Evolutionary conservation across 495 filamentous ascomycete species (phyloP).

Genomic region (Immersiella caudata): DNA sequence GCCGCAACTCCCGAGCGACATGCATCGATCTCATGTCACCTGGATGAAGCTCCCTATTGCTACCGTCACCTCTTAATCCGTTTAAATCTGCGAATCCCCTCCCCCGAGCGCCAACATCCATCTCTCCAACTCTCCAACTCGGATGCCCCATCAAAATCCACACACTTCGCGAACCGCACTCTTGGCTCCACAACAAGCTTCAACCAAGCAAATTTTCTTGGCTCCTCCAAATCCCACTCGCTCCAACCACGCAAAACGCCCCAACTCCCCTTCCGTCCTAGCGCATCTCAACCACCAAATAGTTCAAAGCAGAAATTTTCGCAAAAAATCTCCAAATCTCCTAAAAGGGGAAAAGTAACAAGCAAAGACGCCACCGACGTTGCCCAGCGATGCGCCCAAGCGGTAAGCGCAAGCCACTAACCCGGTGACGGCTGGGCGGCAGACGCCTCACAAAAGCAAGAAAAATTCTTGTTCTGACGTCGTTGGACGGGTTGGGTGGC

Average conservation of each 20-base stretch:
- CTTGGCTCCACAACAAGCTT: slow-evolving; percentile 9
- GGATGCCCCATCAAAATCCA: neutral
- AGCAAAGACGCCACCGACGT: slow-evolving; percentile 2
- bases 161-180: neutral
- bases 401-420: slow-evolving; percentile 9
- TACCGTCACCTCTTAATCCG: neutral
- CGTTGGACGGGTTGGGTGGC: neutral
- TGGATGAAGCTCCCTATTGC: neutral
- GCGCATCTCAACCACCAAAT: neutral
- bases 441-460: neutral
- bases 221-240: neutral
- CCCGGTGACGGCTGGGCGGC: neutral
- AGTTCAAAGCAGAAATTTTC: neutral
- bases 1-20: neutral
- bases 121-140: too few relatives aligned
- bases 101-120: neutral
- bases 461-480: slow-evolving; percentile 5
- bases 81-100: neutral
- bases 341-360: too few relatives aligned
- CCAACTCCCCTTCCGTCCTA: neutral
- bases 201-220: neutral
- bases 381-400: neutral
- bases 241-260: neutral
- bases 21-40: neutral
- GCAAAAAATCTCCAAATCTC: neutral